Evolutionary conservation across 2,329 filamentous ascomycete genomes (phyloP), one percentile per base, ranked within the genome.

Genomic region (Fusarium haematococcum): DNA sequence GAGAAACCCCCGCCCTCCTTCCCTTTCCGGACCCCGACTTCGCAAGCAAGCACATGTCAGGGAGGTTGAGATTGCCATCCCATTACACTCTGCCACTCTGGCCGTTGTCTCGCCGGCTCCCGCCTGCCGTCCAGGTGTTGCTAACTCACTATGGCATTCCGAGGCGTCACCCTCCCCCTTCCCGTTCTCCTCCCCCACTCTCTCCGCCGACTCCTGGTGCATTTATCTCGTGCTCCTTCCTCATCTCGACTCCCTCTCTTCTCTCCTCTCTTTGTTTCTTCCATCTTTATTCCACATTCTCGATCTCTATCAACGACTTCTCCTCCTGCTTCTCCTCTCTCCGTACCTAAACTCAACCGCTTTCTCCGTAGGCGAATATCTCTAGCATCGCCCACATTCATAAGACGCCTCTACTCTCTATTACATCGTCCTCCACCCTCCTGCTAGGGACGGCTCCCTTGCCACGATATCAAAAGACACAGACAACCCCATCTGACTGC

Each of bases 361-460:
- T 45, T 67, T 45, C 35, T 59, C 41, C 37, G 41, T 35, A 63
- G 48, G 30, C 63, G 45, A 67, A 58, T 60, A 69, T 32, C 50
- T 25, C 41, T 45, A 69, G 32, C 32, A 50, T 45, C 54, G 50
- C 41, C 27, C 33, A 64, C 27, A 52, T 39, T 54, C 37, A 63
- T 41, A 18, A 68, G 54, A 67, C 66, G 45, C 20, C 54, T 54
- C 50, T 60, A 68, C 58, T 61, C 63, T 57, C 58, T 54, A 54
- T 25, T 58, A 66, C 27, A 54, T 43, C 65, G 23, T 54, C 45
- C 67, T 57, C 50, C 39, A 41, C 59, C 27, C 50, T 63, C 67
- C 62, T 78, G 76, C 74, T 78, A 78, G 76, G 75, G 67, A 69
- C 75, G 70, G 56, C 63, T 69, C 56, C 75, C 76, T 78, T 76